Conservation (phyloP, 768 basidiomycete genomes). For the Podaxis sp. region DNA sequence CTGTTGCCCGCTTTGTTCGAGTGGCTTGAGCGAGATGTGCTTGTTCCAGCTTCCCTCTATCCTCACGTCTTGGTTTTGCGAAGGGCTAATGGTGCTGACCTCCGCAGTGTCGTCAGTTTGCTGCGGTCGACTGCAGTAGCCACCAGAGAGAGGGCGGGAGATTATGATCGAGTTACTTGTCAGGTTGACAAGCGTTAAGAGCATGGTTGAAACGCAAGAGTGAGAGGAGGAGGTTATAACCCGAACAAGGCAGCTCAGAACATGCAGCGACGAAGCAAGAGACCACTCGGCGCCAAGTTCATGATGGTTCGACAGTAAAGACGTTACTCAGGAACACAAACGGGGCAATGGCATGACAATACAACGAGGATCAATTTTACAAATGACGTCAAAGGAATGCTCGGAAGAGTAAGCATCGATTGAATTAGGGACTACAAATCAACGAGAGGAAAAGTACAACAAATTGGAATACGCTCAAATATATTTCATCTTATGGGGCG, state of each 20-base stretch:
- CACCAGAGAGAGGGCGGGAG: background rate
- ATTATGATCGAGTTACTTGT: constrained; percentile 25
- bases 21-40: background rate
- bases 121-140: background rate
- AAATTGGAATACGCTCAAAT: background rate
- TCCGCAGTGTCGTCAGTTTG: background rate
- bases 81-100: constrained; percentile 7
- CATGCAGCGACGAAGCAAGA: background rate
- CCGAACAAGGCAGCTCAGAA: background rate
- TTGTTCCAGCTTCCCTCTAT: background rate
- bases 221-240: background rate
- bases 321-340: background rate
- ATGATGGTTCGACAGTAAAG: background rate
- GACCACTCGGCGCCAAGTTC: background rate
- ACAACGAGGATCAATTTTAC: background rate
- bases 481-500: background rate
- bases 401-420: background rate
- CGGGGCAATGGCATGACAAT: background rate
- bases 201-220: constrained; percentile 7
- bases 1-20: background rate
- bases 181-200: constrained; percentile 28
- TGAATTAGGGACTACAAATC: background rate
- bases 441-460: background rate
- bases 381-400: background rate
- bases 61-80: constrained; percentile 2